Evolutionary conservation across 495 filamentous ascomycete genomes (phyloP).

Genomic region (Glonium stellatum): DNA sequence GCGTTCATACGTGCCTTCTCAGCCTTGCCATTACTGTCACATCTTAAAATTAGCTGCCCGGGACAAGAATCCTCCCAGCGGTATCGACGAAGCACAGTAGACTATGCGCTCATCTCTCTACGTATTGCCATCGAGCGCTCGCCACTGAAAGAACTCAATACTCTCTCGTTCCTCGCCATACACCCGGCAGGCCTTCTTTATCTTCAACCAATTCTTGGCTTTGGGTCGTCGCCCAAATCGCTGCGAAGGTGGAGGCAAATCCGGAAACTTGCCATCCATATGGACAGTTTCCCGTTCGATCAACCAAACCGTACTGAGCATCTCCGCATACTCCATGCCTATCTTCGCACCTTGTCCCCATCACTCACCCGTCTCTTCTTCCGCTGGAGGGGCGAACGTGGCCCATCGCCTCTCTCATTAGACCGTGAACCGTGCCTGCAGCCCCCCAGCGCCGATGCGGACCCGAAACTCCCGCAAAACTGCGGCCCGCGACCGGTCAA

Average conservation of each 20-base stretch:
- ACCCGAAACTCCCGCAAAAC: conserved; percentile 15
- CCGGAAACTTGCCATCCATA: conserved; percentile 57
- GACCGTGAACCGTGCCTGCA: conserved; percentile 53
- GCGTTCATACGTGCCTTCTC: conserved; percentile 66
- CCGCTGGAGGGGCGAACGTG: conserved; percentile 61
- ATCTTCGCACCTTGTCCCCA: conserved; percentile 57
- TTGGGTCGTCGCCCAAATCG: conserved; percentile 58
- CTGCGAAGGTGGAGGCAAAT: conserved; percentile 65
- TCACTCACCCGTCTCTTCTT: conserved; percentile 58
- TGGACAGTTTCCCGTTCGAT: conserved; percentile 54
- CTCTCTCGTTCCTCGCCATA: conserved; percentile 58
- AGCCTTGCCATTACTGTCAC: conserved; percentile 54
- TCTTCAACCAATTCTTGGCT: conserved; percentile 57
- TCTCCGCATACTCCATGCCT: conserved; percentile 67
- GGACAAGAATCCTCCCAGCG: conserved; percentile 58
- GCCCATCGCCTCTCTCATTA: conserved; percentile 60
- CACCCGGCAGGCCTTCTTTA: conserved; percentile 65
- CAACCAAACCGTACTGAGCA: conserved; percentile 53
- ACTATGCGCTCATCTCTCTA: conserved; percentile 74
- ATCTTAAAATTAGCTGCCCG: conserved; percentile 65
- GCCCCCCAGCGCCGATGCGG: conserved; percentile 27
- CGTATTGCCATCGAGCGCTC: conserved; percentile 68
- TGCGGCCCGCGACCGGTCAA: conserved; percentile 30
- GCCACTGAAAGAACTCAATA: conserved; percentile 50
- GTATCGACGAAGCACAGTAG: conserved; percentile 65